A percentile compares a stretch with the other conserved stretches of the same genome.
These are phyloP conservation scores for Helenozyma baotianmanensis DNA, from an alignment of 805 yeast genomes.

Conservation along the genomic window DNA sequence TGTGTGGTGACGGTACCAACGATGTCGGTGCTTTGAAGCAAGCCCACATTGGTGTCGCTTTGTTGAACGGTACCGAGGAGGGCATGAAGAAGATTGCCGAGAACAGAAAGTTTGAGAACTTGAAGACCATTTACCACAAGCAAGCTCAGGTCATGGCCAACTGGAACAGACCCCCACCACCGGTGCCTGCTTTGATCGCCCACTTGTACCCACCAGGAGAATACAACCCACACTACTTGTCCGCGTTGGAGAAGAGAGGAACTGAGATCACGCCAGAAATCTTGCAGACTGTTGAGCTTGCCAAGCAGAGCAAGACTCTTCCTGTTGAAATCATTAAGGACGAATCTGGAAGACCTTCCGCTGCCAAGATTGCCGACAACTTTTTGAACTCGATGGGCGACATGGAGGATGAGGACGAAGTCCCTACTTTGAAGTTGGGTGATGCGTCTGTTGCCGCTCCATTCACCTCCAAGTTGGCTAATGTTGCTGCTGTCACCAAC, in stretches of 20 bases:
- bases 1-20: conserved; percentile 99
- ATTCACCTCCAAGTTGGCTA: conserved; percentile 89
- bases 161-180: conserved; percentile 83
- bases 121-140: conserved; percentile 69
- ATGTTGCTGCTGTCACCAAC: conserved; percentile 87
- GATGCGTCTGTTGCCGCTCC: conserved; percentile 99
- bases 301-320: conserved; percentile 35
- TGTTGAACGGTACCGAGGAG: conserved; percentile 93
- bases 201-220: conserved; percentile 97
- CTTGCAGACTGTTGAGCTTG: conserved; percentile 52
- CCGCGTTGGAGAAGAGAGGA: conserved; percentile 82
- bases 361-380: conserved; percentile 49
- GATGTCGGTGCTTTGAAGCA: conserved; percentile 99
- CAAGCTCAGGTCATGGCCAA: conserved; percentile 72
- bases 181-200: conserved; percentile 82
- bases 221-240: conserved; percentile 78
- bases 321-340: conserved; percentile 17
- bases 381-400: conserved; percentile 52
- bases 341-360: conserved; percentile 13
- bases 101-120: conserved; percentile 60
- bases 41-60: conserved; percentile 98
- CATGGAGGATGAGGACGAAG: conserved; percentile 68
- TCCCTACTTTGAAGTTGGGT: conserved; percentile 90
- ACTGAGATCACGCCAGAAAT: conserved; percentile 73
- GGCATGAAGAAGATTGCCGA: conserved; percentile 87